Evolutionary conservation across 345 rosid genomes (phyloP).

Genomic region (Citrus cavaleriei): DNA sequence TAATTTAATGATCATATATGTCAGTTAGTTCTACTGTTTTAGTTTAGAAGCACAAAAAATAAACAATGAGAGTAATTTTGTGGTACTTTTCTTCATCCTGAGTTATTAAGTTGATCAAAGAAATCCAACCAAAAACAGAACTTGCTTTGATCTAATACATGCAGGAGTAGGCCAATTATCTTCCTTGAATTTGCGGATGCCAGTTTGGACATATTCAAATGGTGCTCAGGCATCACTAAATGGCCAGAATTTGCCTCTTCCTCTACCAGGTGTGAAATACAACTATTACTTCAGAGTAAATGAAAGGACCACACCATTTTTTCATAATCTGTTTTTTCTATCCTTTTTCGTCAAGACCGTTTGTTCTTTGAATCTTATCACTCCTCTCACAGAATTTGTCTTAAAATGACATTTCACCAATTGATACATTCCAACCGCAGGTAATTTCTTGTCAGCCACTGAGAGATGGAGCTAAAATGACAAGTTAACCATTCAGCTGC

Average conservation of each 20-base stretch:
- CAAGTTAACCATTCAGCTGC: conserved; percentile 54
- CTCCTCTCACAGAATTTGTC: background rate
- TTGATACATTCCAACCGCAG: conserved; percentile 26
- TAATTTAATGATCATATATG: background rate
- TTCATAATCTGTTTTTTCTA: too few relatives aligned
- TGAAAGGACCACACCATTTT: too few relatives aligned
- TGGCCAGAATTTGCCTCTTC: conserved; percentile 37
- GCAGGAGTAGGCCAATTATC: conserved; percentile 48
- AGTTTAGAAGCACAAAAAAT: background rate
- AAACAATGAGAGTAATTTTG: background rate
- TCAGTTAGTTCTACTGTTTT: background rate
- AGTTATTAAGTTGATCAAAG: background rate
- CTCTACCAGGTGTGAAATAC: conserved; percentile 53
- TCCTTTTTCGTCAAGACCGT: background rate
- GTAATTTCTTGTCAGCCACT: conserved; percentile 51
- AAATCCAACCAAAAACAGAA: background rate
- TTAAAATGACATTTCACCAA: background rate
- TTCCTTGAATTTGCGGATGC: too few relatives aligned
- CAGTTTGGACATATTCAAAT: too few relatives aligned
- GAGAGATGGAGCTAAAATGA: conserved; percentile 58
- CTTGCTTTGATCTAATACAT: background rate
- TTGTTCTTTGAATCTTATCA: background rate
- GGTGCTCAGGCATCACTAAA: conserved; percentile 55
- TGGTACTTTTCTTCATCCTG: background rate
- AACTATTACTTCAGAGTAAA: background rate